These are phyloP conservation scores for Podila clonocystis DNA, from an alignment of 192 early-diverging fungal species.

Conservation along the genomic window DNA sequence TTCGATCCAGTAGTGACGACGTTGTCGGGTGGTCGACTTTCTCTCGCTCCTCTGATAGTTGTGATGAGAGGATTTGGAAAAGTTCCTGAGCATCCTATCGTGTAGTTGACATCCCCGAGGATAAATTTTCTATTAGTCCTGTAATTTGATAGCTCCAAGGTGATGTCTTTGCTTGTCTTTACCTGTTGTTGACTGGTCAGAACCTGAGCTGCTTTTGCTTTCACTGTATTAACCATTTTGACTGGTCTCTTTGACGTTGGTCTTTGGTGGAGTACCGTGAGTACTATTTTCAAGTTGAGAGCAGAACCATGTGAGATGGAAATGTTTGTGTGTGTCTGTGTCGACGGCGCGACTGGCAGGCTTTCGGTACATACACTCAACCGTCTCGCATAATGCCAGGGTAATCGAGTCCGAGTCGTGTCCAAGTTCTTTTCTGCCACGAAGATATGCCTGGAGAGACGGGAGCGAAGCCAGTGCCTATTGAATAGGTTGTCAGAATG, in stretches of 20 bases:
- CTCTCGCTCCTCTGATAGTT: constrained; percentile 40
- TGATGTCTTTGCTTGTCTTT: neutral
- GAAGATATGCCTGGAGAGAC: constrained; percentile 21
- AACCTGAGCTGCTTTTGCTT: constrained; percentile 62
- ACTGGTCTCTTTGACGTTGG: constrained; percentile 54
- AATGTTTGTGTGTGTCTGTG: neutral
- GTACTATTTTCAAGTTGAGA: constrained; percentile 19
- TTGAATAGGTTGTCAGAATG: too few relatives aligned
- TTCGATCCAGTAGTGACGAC: constrained; percentile 18
- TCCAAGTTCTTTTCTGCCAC: constrained; percentile 25
- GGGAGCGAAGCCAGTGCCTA: constrained; percentile 40
- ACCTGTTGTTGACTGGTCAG: constrained; percentile 63
- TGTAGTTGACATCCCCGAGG: neutral
- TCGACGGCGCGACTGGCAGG: constrained; percentile 1
- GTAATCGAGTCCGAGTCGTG: constrained; percentile 33
- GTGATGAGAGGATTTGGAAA: constrained; percentile 62
- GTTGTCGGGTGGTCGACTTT: constrained; percentile 26
- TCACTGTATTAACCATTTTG: constrained; percentile 56
- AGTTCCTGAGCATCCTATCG: constrained; percentile 68
- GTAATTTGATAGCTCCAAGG: neutral
- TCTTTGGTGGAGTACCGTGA: constrained; percentile 35
- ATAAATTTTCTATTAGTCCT: neutral
- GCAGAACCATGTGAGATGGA: constrained; percentile 14
- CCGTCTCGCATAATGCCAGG: constrained; percentile 24
- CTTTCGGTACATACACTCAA: constrained; percentile 49